phyloP scores from a whole-genome alignment of 2,329 filamentous ascomycete species.

The Cercospora zeina region DNA sequence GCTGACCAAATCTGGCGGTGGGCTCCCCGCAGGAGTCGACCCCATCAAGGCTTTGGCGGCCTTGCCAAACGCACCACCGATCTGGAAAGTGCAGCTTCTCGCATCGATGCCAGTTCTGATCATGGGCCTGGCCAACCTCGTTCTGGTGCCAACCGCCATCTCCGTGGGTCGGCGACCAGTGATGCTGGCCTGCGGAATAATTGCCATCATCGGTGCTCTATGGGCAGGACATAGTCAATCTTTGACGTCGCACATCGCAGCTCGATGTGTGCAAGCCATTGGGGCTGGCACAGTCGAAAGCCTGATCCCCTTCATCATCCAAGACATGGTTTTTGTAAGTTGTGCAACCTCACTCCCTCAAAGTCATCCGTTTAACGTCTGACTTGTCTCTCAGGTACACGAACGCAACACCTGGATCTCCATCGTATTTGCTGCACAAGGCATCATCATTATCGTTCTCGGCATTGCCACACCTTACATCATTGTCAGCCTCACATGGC shows the following conservation, averaged over 20 bases:
- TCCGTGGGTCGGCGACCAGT: constrained; percentile 36
- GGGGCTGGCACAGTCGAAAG: constrained; percentile 39
- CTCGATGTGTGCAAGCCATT: constrained; percentile 36
- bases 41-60: constrained; percentile 27
- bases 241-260: constrained; percentile 34
- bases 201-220: constrained; percentile 35
- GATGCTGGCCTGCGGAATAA: constrained; percentile 31
- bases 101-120: constrained; percentile 37
- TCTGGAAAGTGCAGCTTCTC: constrained; percentile 37
- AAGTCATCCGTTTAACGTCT: background rate
- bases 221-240: constrained; percentile 36
- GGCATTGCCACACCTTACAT: constrained; percentile 37
- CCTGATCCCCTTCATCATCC: constrained; percentile 38
- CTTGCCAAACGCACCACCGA: constrained; percentile 32
- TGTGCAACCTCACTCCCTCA: background rate
- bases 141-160: constrained; percentile 37
- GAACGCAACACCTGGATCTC: constrained; percentile 38
- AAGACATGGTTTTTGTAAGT: constrained; percentile 34
- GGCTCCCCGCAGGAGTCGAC: constrained; percentile 28
- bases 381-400: constrained; percentile 26
- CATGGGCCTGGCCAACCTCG: constrained; percentile 36
- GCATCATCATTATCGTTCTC: constrained; percentile 36
- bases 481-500: constrained; percentile 35
- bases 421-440: constrained; percentile 36
- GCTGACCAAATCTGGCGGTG: constrained; percentile 16